Evolutionary conservation across 1,284 basidiomycete species (phyloP).

Genomic region (Marasmius tenuissimus): DNA sequence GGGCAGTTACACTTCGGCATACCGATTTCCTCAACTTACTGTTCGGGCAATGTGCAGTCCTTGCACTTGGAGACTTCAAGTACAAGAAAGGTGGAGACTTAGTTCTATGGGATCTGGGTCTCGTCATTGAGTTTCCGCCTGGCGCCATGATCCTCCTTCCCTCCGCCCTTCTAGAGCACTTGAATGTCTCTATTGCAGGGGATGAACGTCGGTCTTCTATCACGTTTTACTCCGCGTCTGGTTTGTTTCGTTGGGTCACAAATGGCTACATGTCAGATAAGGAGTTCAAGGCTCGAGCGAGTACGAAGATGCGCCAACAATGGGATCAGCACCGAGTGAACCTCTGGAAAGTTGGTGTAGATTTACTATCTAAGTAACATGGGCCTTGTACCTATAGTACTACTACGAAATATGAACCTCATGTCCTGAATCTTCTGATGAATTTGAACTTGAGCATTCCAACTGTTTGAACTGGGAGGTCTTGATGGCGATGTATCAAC

Average conservation of each 20-base stretch:
- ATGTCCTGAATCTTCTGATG: too few relatives aligned
- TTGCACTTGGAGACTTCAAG: neutral
- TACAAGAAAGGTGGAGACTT: neutral
- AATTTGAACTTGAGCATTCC: too few relatives aligned
- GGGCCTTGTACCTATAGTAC: too few relatives aligned
- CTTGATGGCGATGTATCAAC: too few relatives aligned
- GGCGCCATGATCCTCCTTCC: neutral
- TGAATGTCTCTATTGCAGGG: neutral
- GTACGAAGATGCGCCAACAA: too few relatives aligned
- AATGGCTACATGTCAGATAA: neutral
- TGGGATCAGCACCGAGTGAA: too few relatives aligned
- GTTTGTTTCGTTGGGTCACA: neutral
- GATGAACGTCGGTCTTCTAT: neutral
- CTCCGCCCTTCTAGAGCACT: neutral
- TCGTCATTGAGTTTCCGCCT: neutral
- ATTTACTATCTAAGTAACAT: too few relatives aligned
- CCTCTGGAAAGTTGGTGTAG: too few relatives aligned
- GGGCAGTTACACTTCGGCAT: neutral
- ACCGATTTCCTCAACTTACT: neutral
- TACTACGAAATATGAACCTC: too few relatives aligned
- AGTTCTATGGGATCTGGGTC: neutral
- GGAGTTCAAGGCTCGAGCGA: neutral
- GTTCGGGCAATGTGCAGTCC: neutral
- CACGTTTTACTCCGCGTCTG: neutral
- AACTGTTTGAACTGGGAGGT: too few relatives aligned